Percentiles rank a stretch among this genome's conserved stretches.
phyloP scores from a whole-genome alignment of 164 flowering plant genomes.

The Tinospora cordifolia region DNA sequence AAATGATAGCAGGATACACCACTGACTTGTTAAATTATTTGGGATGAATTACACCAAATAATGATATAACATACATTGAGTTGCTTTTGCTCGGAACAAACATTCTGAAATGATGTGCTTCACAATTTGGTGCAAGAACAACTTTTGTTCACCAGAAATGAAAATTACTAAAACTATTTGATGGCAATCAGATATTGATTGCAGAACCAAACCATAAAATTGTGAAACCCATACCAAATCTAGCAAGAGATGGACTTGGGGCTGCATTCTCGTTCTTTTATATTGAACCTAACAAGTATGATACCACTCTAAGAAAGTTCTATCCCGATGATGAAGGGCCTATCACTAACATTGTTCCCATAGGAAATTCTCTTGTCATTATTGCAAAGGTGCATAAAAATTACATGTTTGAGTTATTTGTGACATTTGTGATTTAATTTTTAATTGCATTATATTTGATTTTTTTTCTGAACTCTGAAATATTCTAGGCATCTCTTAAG shows the following conservation, averaged over 20 bases:
- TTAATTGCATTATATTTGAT: too few relatives aligned
- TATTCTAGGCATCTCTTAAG: constrained; percentile 64
- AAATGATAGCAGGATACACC: too few relatives aligned
- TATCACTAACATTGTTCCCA: constrained; percentile 81
- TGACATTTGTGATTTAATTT: too few relatives aligned
- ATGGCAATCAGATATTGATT: constrained; percentile 82
- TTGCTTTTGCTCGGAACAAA: too few relatives aligned
- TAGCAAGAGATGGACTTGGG: constrained; percentile 65
- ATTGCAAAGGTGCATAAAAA: constrained; percentile 62
- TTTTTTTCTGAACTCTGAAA: constrained; percentile 5
- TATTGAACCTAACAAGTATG: constrained; percentile 91
- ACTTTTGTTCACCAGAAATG: too few relatives aligned
- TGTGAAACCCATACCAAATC: constrained; percentile 93
- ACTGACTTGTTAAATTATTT: too few relatives aligned
- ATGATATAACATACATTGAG: too few relatives aligned
- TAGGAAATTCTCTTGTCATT: constrained; percentile 96
- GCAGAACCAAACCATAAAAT: constrained; percentile 96
- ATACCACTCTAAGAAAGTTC: constrained; percentile 60
- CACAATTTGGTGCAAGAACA: too few relatives aligned
- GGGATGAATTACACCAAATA: too few relatives aligned
- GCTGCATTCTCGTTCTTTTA: too few relatives aligned
- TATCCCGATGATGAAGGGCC: constrained; percentile 85
- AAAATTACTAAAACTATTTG: neutral
- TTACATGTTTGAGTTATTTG: neutral
- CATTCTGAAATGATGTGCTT: too few relatives aligned